A percentile compares a stretch with the other conserved stretches of the same genome.
phyloP scores from a whole-genome alignment of 805 yeast genomes.

The Nakazawaea wyomingensis region DNA sequence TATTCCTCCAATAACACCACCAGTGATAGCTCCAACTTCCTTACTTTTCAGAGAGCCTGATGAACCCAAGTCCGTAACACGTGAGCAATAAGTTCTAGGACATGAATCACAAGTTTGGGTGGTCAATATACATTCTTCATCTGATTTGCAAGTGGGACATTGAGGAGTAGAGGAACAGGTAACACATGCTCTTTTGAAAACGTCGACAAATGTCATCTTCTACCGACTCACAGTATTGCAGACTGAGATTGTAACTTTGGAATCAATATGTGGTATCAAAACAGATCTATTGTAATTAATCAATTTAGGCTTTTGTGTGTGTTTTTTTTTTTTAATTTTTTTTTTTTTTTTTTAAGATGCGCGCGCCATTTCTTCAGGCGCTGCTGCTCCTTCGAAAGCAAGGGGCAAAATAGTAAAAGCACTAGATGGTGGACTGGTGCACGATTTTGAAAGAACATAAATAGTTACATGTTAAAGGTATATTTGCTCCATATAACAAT shows the following conservation, averaged over 20 bases:
- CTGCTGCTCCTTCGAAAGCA: not conserved
- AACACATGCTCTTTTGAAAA: slow-evolving; percentile 19
- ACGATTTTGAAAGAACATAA: too few relatives aligned
- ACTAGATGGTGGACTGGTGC: too few relatives aligned
- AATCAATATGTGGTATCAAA: too few relatives aligned
- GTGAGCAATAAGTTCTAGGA: slow-evolving; percentile 46
- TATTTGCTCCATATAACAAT: too few relatives aligned
- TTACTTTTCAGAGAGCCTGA: slow-evolving; percentile 14
- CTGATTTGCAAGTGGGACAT: slow-evolving; percentile 51
- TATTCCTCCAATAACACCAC: slow-evolving; percentile 65
- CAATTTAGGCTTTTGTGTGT: not conserved
- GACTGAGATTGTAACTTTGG: too few relatives aligned
- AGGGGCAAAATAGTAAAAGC: not conserved
- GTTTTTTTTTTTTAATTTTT: too few relatives aligned
- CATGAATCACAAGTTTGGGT: slow-evolving; percentile 54
- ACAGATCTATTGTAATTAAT: not conserved
- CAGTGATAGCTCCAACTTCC: slow-evolving; percentile 55
- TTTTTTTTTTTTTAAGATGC: too few relatives aligned
- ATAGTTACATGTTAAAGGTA: too few relatives aligned
- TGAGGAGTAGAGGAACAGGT: slow-evolving; percentile 28
- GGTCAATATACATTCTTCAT: slow-evolving; percentile 51
- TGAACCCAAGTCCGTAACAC: slow-evolving; percentile 14
- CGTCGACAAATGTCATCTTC: slow-evolving; percentile 3
- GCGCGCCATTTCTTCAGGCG: not conserved
- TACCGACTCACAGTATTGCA: too few relatives aligned